Evolutionary conservation across 768 basidiomycete species (phyloP).

Genomic region (Termitomyces heimii): DNA sequence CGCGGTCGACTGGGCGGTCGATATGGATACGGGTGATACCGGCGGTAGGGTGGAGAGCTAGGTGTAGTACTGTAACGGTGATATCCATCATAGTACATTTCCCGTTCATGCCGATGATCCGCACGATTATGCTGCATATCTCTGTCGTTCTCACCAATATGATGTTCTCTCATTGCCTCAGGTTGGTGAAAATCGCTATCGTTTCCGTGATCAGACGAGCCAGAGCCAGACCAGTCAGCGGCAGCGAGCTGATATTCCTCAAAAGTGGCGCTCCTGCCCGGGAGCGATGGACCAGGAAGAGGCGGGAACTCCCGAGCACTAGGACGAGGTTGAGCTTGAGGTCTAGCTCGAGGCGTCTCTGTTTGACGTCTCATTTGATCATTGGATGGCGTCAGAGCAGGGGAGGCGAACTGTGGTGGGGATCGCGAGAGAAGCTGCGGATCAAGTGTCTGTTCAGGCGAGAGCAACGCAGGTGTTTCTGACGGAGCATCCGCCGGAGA

Average conservation of each 20-base stretch:
- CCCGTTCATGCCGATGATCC: background rate
- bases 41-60: background rate
- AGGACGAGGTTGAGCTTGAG: background rate
- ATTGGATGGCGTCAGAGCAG: background rate
- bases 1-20: background rate
- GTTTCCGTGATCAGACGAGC: background rate
- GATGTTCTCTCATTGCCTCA: background rate
- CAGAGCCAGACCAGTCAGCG: constrained; percentile 6
- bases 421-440: background rate
- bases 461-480: background rate
- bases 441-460: background rate
- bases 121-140: background rate
- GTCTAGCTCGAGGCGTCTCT: background rate
- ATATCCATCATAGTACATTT: background rate
- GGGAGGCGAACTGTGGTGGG: background rate
- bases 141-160: background rate
- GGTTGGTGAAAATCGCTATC: background rate
- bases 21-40: constrained; percentile 4
- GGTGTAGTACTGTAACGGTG: background rate
- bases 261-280: background rate
- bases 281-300: constrained; percentile 3
- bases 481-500: background rate
- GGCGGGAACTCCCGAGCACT: background rate
- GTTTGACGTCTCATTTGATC: background rate
- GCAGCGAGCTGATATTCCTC: constrained; percentile 7